Evolutionary conservation across 73 alveolate species (phyloP).

Genomic region (Diophrys appendiculata): DNA sequence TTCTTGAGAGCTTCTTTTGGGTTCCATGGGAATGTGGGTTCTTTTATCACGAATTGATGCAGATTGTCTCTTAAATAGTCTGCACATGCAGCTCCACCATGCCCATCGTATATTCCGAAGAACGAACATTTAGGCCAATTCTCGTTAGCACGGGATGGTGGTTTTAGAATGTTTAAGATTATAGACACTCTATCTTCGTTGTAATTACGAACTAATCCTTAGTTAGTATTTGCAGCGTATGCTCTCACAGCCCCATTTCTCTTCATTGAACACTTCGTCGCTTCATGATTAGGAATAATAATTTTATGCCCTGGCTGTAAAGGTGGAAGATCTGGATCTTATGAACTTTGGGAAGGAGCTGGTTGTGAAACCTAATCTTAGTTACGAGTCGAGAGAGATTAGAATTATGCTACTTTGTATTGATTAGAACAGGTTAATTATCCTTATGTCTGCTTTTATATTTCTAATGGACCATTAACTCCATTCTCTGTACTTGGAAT

Average conservation of each 20-base stretch:
- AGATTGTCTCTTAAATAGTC: constrained; percentile 86
- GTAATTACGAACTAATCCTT: constrained; percentile 84
- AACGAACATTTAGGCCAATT: constrained; percentile 92
- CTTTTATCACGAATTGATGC: constrained; percentile 35
- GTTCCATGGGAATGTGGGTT: constrained; percentile 62
- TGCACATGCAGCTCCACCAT: constrained; percentile 88
- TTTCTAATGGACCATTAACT: no score
- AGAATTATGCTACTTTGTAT: no score
- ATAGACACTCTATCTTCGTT: constrained; percentile 85
- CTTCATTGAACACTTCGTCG: constrained; percentile 80
- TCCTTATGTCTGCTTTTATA: no score
- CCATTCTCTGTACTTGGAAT: no score
- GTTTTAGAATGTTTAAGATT: constrained; percentile 72
- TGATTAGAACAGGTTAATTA: no score
- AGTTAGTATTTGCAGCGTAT: constrained; percentile 92
- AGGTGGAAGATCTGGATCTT: no score
- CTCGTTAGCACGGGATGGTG: constrained; percentile 55
- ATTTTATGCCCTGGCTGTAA: constrained; percentile 19
- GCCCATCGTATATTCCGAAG: constrained; percentile 95
- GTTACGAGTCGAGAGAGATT: no score
- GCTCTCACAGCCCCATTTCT: constrained; percentile 83
- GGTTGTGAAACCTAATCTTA: no score
- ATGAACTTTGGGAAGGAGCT: no score
- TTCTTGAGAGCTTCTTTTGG: constrained; percentile 79
- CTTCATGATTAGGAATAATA: constrained; percentile 17